Percentiles rank a stretch among this genome's conserved stretches.
Evolutionary conservation across 2,329 filamentous ascomycete genomes (phyloP).

Genomic region (Fusarium dimerum): DNA sequence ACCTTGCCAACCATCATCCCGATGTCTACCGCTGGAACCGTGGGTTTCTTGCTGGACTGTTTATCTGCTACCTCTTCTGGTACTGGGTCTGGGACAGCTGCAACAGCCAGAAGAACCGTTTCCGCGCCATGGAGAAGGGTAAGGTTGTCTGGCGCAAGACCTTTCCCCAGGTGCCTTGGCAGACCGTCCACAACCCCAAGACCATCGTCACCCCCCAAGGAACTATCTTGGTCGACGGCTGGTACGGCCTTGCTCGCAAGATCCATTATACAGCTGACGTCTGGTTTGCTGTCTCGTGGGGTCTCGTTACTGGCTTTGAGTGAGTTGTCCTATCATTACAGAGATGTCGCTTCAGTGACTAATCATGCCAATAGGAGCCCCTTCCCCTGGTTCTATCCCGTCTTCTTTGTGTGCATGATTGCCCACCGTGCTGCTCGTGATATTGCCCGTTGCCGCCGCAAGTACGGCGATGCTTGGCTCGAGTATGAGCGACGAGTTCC

Average conservation of each 20-base stretch:
- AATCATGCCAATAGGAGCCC: slow-evolving; percentile 52
- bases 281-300: slow-evolving; percentile 53
- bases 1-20: slow-evolving; percentile 81
- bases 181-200: slow-evolving; percentile 77
- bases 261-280: slow-evolving; percentile 52
- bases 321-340: slow-evolving; percentile 18
- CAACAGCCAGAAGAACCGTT: slow-evolving; percentile 93
- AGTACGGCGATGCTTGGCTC: slow-evolving; percentile 80
- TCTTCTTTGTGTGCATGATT: slow-evolving; percentile 84
- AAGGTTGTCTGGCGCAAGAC: slow-evolving; percentile 70
- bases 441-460: slow-evolving; percentile 72
- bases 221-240: slow-evolving; percentile 79
- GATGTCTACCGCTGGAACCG: slow-evolving; percentile 76
- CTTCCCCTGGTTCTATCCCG: slow-evolving; percentile 88
- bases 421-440: slow-evolving; percentile 76
- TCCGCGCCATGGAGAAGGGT: slow-evolving; percentile 78
- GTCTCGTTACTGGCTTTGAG: slow-evolving; percentile 52
- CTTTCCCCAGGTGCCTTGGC: slow-evolving; percentile 91
- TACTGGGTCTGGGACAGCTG: slow-evolving; percentile 94
- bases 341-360: slow-evolving; percentile 1
- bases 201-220: slow-evolving; percentile 73
- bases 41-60: slow-evolving; percentile 65
- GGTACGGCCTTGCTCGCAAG: slow-evolving; percentile 76
- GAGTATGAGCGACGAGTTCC: slow-evolving; percentile 79
- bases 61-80: slow-evolving; percentile 71